Conservation (phyloP, 139 green algal genomes). For the Protoeuglena noctilucae region DNA sequence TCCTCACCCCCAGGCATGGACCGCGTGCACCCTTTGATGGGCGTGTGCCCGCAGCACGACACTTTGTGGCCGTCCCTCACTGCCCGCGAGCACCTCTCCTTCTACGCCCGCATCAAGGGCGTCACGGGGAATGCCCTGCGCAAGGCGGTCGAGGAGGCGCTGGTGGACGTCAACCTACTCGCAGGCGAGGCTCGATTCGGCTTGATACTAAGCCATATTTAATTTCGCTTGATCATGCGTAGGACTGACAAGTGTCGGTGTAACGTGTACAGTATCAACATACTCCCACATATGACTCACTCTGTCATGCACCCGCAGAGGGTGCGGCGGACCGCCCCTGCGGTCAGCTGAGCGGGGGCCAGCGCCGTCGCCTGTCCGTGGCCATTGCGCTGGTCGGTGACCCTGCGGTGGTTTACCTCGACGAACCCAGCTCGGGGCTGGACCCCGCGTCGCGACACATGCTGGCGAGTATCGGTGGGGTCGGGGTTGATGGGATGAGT, state of each 20-base stretch:
- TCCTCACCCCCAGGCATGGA: no score
- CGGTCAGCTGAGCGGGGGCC: constrained; percentile 18
- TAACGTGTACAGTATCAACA: no score
- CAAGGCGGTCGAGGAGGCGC: constrained; percentile 22
- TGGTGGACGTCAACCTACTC: constrained; percentile 39
- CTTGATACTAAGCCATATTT: no score
- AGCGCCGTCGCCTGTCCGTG: constrained; percentile 32
- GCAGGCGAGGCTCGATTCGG: constrained; percentile 4
- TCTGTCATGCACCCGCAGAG: no score
- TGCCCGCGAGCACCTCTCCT: constrained; percentile 16
- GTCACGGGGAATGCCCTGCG: constrained; percentile 7
- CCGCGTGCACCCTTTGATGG: no score
- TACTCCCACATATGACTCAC: no score
- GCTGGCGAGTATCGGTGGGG: no score
- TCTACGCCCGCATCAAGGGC: constrained; percentile 10
- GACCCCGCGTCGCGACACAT: constrained; percentile 36
- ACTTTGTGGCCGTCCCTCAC: constrained; percentile 31
- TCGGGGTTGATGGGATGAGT: no score
- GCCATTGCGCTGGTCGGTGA: constrained; percentile 30
- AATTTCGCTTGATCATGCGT: no score
- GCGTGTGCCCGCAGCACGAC: constrained; percentile 34
- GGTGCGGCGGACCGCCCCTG: neutral
- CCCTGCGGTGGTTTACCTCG: constrained; percentile 43
- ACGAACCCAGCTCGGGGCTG: constrained; percentile 46
- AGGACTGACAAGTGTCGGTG: no score